Conservation (phyloP, 306 rosid species). For the Abrus pulchellus region DNA sequence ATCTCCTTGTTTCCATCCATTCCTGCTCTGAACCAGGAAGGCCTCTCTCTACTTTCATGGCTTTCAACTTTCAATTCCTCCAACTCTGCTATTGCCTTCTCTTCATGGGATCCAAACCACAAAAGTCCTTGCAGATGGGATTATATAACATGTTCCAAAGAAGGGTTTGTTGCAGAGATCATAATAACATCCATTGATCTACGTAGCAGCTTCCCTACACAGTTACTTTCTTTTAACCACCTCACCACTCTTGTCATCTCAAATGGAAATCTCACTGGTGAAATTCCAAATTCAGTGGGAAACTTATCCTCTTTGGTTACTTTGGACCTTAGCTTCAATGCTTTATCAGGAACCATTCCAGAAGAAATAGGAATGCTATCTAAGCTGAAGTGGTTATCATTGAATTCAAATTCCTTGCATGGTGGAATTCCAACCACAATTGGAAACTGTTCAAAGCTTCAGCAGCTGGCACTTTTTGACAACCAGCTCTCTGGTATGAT, state of each 20-base stretch:
- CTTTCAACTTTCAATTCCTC: slow-evolving; percentile 81
- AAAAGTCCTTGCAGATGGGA: slow-evolving; percentile 89
- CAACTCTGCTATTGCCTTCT: slow-evolving; percentile 66
- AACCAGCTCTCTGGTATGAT: slow-evolving; percentile 82
- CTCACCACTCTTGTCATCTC: slow-evolving; percentile 78
- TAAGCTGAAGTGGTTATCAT: slow-evolving; percentile 57
- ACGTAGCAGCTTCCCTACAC: slow-evolving; percentile 69
- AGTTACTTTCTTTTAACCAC: slow-evolving; percentile 67
- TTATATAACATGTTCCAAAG: slow-evolving; percentile 70
- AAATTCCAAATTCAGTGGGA: slow-evolving; percentile 70
- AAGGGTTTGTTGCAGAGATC: slow-evolving; percentile 74
- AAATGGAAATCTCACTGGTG: slow-evolving; percentile 84
- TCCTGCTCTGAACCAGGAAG: slow-evolving; percentile 86
- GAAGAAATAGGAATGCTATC: slow-evolving; percentile 67
- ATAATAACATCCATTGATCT: slow-evolving; percentile 67
- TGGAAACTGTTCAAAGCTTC: slow-evolving; percentile 84
- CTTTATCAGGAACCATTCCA: slow-evolving; percentile 82
- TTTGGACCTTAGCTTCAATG: slow-evolving; percentile 86
- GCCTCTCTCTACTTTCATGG: slow-evolving; percentile 91
- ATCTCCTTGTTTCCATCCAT: slow-evolving; percentile 66
- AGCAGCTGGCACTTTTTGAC: slow-evolving; percentile 72
- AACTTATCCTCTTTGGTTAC: slow-evolving; percentile 75
- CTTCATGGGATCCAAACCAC: slow-evolving; percentile 83
- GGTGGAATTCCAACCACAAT: slow-evolving; percentile 77
- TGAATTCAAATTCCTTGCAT: slow-evolving; percentile 77